A percentile compares a stretch with the other conserved stretches of the same genome.
These are phyloP conservation scores for Hyaloscypha finlandica DNA, from an alignment of 495 filamentous ascomycete genomes.

Conservation along the genomic window DNA sequence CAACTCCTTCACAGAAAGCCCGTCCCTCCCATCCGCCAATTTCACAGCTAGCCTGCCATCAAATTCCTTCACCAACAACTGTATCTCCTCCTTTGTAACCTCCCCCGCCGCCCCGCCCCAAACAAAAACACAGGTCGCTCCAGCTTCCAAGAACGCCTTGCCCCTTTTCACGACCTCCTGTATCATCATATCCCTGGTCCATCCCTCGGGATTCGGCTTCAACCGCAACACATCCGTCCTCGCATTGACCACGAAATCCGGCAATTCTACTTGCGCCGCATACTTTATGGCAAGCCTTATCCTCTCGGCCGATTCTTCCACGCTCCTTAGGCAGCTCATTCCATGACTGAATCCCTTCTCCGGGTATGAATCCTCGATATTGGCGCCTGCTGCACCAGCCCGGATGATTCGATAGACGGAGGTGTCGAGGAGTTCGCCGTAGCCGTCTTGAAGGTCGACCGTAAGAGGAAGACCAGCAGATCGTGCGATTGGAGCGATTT, in stretches of 20 bases:
- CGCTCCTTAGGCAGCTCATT: constrained; percentile 30
- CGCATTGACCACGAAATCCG: constrained; percentile 51
- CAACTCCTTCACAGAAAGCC: constrained; percentile 41
- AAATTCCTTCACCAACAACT: constrained; percentile 34
- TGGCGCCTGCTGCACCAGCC: constrained; percentile 51
- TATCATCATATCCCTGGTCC: constrained; percentile 27
- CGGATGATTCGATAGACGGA: constrained; percentile 41
- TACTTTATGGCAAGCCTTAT: constrained; percentile 36
- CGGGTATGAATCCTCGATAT: constrained; percentile 51
- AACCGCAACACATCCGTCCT: constrained; percentile 42
- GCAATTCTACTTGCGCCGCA: constrained; percentile 37
- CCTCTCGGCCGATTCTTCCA: constrained; percentile 41
- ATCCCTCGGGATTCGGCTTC: constrained; percentile 14
- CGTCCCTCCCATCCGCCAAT: constrained; percentile 20
- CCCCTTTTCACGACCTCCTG: constrained; percentile 44
- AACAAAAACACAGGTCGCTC: constrained; percentile 48
- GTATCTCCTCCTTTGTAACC: constrained; percentile 39
- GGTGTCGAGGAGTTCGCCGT: constrained; percentile 44
- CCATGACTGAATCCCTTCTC: constrained; percentile 23
- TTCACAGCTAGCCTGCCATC: constrained; percentile 42
- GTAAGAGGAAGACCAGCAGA: constrained; percentile 41
- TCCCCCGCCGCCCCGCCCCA: constrained; percentile 44
- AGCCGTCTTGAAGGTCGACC: constrained; percentile 56
- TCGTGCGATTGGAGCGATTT: constrained; percentile 36
- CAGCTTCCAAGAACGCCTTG: constrained; percentile 44